Percentiles rank a stretch among this genome's conserved stretches.
Conservation (phyloP, 768 basidiomycete genomes). For the Kwoniella heveanensis region DNA sequence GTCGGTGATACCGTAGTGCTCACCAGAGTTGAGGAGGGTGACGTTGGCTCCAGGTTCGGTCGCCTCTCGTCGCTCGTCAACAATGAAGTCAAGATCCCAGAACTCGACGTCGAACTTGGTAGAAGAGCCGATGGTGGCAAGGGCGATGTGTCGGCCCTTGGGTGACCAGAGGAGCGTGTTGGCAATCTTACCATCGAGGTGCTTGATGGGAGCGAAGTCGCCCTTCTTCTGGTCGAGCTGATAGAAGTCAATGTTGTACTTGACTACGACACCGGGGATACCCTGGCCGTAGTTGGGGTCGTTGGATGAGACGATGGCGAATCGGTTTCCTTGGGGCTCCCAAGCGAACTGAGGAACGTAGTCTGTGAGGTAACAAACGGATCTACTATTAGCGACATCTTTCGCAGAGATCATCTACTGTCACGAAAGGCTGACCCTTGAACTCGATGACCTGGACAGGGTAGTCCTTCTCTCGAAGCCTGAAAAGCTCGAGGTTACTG, state of each 20-base stretch:
- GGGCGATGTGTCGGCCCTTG: slow-evolving; percentile 88
- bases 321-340: slow-evolving; percentile 97
- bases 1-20: slow-evolving; percentile 97
- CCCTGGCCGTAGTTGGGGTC: slow-evolving; percentile 92
- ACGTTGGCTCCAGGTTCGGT: slow-evolving; percentile 85
- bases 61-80: slow-evolving; percentile 58
- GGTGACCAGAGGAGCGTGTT: slow-evolving; percentile 98
- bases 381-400: no score
- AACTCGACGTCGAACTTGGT: slow-evolving; percentile 97
- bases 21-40: slow-evolving; percentile 78
- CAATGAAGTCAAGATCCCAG: slow-evolving; percentile 94
- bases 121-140: slow-evolving; percentile 92
- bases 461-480: slow-evolving; percentile 93
- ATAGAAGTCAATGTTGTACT: slow-evolving; percentile 95
- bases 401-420: slow-evolving; percentile 8
- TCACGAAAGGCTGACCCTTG: slow-evolving; percentile 66
- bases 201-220: slow-evolving; percentile 86
- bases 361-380: slow-evolving; percentile 60
- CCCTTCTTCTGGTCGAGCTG: slow-evolving; percentile 87
- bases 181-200: slow-evolving; percentile 76
- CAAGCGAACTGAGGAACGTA: slow-evolving; percentile 94
- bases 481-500: slow-evolving; percentile 97
- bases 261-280: slow-evolving; percentile 87
- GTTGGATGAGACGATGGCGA: slow-evolving; percentile 89
- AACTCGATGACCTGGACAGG: slow-evolving; percentile 97